These are phyloP conservation scores for Mycena indigotica DNA, from an alignment of 768 basidiomycete genomes.

Conservation along the genomic window DNA sequence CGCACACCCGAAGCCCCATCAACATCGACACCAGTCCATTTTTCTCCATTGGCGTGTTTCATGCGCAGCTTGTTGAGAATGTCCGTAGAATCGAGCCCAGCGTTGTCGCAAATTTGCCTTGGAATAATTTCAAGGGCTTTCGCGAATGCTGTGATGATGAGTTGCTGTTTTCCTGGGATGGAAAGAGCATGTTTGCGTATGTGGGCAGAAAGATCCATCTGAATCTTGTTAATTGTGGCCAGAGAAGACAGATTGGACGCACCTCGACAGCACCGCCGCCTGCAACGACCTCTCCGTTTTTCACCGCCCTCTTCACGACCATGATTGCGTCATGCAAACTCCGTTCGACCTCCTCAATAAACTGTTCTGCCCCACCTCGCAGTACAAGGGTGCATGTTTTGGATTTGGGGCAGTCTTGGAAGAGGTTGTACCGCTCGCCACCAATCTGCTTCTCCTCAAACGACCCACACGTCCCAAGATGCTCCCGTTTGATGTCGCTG, in stretches of 20 bases:
- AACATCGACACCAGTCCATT: conserved; percentile 94
- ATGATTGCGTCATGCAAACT: conserved; percentile 98
- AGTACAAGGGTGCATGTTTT: conserved; percentile 95
- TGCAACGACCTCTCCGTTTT: conserved; percentile 94
- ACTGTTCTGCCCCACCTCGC: conserved; percentile 96
- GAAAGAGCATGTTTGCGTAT: conserved; percentile 88
- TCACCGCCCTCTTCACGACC: conserved; percentile 98
- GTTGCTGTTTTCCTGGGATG: conserved; percentile 93
- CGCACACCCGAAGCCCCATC: conserved; percentile 86
- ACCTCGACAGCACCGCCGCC: conserved; percentile 98
- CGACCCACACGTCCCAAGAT: conserved; percentile 89
- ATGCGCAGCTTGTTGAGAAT: conserved; percentile 96
- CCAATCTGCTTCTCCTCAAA: conserved; percentile 97
- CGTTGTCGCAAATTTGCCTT: conserved; percentile 97
- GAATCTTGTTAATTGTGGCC: not conserved
- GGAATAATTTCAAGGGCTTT: conserved; percentile 98
- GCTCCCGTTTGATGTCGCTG: conserved; percentile 85
- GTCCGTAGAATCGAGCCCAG: conserved; percentile 96
- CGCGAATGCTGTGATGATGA: conserved; percentile 93
- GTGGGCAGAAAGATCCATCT: conserved; percentile 98
- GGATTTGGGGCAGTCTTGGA: conserved; percentile 89
- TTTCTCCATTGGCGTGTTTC: conserved; percentile 87
- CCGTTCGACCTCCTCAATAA: conserved; percentile 97
- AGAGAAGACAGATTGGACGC: conserved; percentile 23
- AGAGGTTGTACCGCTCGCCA: conserved; percentile 94